Evolutionary conservation across 768 basidiomycete species (phyloP).

Genomic region (Hygrocybe coccinea): DNA sequence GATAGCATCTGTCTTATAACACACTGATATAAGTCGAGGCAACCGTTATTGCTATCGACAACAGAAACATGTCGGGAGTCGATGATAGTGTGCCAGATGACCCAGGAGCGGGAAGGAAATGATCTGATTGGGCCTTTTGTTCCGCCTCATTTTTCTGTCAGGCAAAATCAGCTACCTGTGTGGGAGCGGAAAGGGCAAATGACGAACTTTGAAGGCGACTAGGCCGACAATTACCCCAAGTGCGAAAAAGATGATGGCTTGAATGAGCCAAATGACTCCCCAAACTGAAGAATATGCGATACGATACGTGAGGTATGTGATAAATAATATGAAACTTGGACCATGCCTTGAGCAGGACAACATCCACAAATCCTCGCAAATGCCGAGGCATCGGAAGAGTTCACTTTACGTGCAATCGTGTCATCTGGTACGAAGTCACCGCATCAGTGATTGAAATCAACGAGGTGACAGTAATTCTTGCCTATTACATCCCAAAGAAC

Average conservation of each 20-base stretch:
- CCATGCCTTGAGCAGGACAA: conserved; percentile 70
- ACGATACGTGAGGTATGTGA: conserved; percentile 4
- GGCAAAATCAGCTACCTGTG: neutral
- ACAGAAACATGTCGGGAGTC: conserved; percentile 22
- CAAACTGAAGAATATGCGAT: conserved; percentile 48
- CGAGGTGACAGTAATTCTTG: conserved; percentile 23
- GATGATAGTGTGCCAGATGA: conserved; percentile 32
- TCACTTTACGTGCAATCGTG: conserved; percentile 77
- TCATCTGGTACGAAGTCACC: conserved; percentile 50
- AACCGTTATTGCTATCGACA: conserved; percentile 17
- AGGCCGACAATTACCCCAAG: conserved; percentile 73
- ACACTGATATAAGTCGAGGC: conserved; percentile 13
- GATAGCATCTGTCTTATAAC: neutral
- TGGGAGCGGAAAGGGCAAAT: neutral
- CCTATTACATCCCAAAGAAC: conserved; percentile 86
- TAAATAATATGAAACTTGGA: neutral
- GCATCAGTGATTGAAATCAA: neutral
- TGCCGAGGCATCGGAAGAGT: conserved; percentile 80
- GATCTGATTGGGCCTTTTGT: conserved; percentile 46
- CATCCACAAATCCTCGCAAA: conserved; percentile 85
- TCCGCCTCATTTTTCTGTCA: conserved; percentile 54
- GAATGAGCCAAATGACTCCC: conserved; percentile 84
- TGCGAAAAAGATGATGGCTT: conserved; percentile 70
- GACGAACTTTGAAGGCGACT: conserved; percentile 72
- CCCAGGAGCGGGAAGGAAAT: conserved; percentile 59